These are phyloP conservation scores for Boeremia lycopersici DNA, from an alignment of 2,329 filamentous ascomycete species.

Conservation along the genomic window DNA sequence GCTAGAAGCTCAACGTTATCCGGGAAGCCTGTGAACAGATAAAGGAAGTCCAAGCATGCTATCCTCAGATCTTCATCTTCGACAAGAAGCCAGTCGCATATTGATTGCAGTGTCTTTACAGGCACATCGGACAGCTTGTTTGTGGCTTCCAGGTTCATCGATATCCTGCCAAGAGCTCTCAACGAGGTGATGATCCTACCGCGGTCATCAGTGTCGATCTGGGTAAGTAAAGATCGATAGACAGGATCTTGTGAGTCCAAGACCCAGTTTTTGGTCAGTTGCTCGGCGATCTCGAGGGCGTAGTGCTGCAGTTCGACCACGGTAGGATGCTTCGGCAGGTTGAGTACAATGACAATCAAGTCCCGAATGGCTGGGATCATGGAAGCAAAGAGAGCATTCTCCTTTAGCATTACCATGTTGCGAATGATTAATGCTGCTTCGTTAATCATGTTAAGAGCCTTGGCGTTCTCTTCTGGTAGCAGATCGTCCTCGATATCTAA, in stretches of 20 bases:
- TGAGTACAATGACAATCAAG: slow-evolving; percentile 80
- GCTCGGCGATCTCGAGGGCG: slow-evolving; percentile 88
- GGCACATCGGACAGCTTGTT: slow-evolving; percentile 79
- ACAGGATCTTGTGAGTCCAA: slow-evolving; percentile 76
- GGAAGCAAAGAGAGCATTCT: slow-evolving; percentile 84
- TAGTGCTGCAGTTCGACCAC: slow-evolving; percentile 88
- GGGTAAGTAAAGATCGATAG: slow-evolving; percentile 72
- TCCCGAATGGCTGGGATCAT: slow-evolving; percentile 78
- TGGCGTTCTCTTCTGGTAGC: slow-evolving; percentile 71
- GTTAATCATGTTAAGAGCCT: slow-evolving; percentile 76
- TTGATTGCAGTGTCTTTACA: slow-evolving; percentile 65
- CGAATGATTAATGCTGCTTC: slow-evolving; percentile 87
- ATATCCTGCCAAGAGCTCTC: slow-evolving; percentile 82
- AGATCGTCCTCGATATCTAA: slow-evolving; percentile 70
- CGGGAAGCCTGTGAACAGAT: slow-evolving; percentile 88
- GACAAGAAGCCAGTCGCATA: slow-evolving; percentile 76
- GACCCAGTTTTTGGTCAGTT: slow-evolving; percentile 80
- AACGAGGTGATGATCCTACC: slow-evolving; percentile 81
- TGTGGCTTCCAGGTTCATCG: slow-evolving; percentile 80
- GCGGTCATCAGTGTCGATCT: slow-evolving; percentile 68
- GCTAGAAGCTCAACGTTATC: slow-evolving; percentile 80
- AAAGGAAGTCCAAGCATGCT: slow-evolving; percentile 90
- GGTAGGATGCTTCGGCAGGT: slow-evolving; percentile 73
- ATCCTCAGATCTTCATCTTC: slow-evolving; percentile 91
- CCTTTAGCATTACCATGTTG: slow-evolving; percentile 93